A percentile compares a stretch with the other conserved stretches of the same genome.
Evolutionary conservation across 306 rosid genomes (phyloP).

Genomic region (Sicyos baderoa): DNA sequence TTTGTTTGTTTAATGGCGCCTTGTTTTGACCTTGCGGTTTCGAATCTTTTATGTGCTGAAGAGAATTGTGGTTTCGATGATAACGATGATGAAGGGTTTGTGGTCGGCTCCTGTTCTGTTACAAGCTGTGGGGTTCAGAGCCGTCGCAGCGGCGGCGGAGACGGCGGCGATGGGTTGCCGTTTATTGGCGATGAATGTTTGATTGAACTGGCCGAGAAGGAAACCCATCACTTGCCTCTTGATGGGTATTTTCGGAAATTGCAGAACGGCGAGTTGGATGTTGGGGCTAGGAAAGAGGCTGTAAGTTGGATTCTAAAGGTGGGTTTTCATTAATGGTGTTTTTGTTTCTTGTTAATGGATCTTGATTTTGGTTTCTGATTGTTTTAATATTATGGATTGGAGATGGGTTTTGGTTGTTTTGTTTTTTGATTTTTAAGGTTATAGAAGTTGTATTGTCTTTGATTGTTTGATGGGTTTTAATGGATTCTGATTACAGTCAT

Average conservation of each 20-base stretch:
- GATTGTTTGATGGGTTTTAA: not conserved
- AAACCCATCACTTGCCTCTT: constrained; percentile 47
- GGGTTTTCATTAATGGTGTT: constrained; percentile 19
- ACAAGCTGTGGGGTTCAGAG: constrained; percentile 25
- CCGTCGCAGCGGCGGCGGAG: constrained; percentile 25
- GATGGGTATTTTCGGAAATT: constrained; percentile 49
- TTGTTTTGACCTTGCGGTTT: constrained; percentile 52
- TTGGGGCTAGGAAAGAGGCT: constrained; percentile 55
- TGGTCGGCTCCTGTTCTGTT: constrained; percentile 31
- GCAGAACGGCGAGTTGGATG: constrained; percentile 56
- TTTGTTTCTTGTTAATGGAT: constrained; percentile 8
- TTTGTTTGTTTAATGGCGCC: constrained; percentile 68
- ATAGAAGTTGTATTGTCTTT: too few species aligned
- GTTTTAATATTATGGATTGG: not conserved
- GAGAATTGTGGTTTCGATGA: constrained; percentile 53
- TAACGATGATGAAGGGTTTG: constrained; percentile 33
- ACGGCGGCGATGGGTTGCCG: constrained; percentile 38
- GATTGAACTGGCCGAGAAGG: constrained; percentile 53
- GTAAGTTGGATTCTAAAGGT: constrained; percentile 91
- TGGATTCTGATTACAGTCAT: not conserved
- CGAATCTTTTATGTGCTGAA: constrained; percentile 80
- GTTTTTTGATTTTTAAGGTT: not conserved
- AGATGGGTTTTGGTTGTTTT: not conserved
- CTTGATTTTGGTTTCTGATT: not conserved
- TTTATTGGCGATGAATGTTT: constrained; percentile 67